These are phyloP conservation scores for Aspergillus pseudotamarii DNA, from an alignment of 2,329 filamentous ascomycete species.

Conservation along the genomic window DNA sequence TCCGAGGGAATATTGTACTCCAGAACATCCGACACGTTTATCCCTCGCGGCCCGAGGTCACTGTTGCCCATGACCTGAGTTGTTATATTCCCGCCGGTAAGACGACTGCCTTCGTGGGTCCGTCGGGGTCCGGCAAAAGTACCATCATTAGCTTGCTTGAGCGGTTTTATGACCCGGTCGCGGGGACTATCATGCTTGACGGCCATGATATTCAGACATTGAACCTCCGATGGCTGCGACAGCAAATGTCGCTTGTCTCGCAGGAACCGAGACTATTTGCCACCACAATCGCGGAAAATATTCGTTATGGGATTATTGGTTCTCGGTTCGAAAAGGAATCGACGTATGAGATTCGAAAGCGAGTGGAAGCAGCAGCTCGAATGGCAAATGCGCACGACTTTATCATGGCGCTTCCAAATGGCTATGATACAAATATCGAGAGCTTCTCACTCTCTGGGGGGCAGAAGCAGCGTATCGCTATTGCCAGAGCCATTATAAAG, in stretches of 20 bases:
- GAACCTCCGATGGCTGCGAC: constrained; percentile 62
- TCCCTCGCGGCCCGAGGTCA: constrained; percentile 48
- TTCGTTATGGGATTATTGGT: constrained; percentile 61
- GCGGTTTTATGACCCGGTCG: constrained; percentile 60
- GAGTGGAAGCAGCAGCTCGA: constrained; percentile 23
- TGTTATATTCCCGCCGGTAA: constrained; percentile 51
- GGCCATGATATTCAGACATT: constrained; percentile 73
- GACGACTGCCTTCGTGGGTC: constrained; percentile 60
- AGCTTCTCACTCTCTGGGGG: constrained; percentile 18
- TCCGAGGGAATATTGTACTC: constrained; percentile 41
- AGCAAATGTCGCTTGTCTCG: constrained; percentile 75
- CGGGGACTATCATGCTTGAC: constrained; percentile 62
- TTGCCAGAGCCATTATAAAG: constrained; percentile 81
- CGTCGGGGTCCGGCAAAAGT: constrained; percentile 49
- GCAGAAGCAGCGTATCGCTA: constrained; percentile 52
- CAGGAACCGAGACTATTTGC: constrained; percentile 85
- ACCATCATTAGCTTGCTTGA: constrained; percentile 56
- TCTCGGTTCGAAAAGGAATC: constrained; percentile 66
- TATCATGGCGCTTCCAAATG: constrained; percentile 71
- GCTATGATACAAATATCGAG: constrained; percentile 22
- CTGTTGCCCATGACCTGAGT: constrained; percentile 47
- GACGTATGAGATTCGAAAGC: constrained; percentile 51
- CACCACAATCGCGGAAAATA: constrained; percentile 81
- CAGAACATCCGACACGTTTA: constrained; percentile 51
- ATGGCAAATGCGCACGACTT: constrained; percentile 73